Evolutionary conservation across 768 basidiomycete species (phyloP).

Genomic region (Suillus brevipes): DNA sequence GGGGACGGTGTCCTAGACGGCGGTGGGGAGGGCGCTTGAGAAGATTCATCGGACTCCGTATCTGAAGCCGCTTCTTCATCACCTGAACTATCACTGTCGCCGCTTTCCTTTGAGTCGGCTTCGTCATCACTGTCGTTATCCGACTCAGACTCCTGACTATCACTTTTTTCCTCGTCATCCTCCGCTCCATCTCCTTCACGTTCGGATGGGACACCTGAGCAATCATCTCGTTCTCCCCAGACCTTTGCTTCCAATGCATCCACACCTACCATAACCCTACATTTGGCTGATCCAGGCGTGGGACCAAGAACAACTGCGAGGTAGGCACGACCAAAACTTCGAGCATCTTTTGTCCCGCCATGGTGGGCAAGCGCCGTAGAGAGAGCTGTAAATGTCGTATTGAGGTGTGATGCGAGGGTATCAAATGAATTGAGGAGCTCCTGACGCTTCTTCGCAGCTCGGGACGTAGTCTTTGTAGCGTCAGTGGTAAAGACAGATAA

Average conservation of each 20-base stretch:
- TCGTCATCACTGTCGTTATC: slow-evolving; percentile 26
- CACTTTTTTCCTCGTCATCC: not conserved
- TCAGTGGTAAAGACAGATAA: not conserved
- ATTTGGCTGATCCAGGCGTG: slow-evolving; percentile 58
- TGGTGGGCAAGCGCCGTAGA: slow-evolving; percentile 62
- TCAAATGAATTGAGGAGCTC: slow-evolving; percentile 70
- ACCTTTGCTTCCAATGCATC: slow-evolving; percentile 58
- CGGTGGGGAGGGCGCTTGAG: slow-evolving; percentile 26
- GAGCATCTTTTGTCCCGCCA: slow-evolving; percentile 5
- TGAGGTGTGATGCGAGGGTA: slow-evolving; percentile 69
- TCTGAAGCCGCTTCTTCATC: slow-evolving; percentile 11
- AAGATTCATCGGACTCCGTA: slow-evolving; percentile 21
- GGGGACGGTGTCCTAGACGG: slow-evolving; percentile 13
- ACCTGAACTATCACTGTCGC: slow-evolving; percentile 1
- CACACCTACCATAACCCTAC: slow-evolving; percentile 60
- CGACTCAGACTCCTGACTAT: slow-evolving; percentile 3
- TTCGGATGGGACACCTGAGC: not conserved
- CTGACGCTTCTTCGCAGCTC: slow-evolving; percentile 56
- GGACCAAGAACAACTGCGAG: slow-evolving; percentile 69
- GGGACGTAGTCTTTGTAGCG: slow-evolving; percentile 40
- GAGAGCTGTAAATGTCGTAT: slow-evolving; percentile 71
- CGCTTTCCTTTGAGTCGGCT: not conserved
- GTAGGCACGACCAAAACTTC: slow-evolving; percentile 40
- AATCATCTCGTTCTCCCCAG: slow-evolving; percentile 27
- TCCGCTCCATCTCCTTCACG: slow-evolving; percentile 30